Evolutionary conservation across 371 early-diverging fungal species (phyloP).

Genomic region (Rhizopus delemar): DNA sequence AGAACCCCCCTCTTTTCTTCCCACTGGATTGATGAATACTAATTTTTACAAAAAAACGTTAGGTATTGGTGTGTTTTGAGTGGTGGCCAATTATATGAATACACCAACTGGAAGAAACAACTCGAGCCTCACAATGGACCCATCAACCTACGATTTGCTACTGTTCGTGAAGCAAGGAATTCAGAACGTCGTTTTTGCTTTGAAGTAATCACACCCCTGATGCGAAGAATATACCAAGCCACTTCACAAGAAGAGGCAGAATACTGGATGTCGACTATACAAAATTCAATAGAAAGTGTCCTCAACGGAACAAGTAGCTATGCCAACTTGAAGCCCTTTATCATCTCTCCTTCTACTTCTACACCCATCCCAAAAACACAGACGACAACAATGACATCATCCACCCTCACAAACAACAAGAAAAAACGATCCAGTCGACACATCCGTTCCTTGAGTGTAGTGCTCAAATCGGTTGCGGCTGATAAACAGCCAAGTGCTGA

Average conservation of each 20-base stretch:
- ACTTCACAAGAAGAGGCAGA: conserved; percentile 69
- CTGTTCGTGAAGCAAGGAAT: conserved; percentile 73
- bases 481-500: neutral
- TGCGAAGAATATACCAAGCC: conserved; percentile 74
- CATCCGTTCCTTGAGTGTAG: conserved; percentile 21
- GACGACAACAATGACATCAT: neutral
- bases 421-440: neutral
- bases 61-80: conserved; percentile 76
- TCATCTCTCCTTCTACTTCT: neutral
- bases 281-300: conserved; percentile 68
- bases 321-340: conserved; percentile 10
- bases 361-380: neutral
- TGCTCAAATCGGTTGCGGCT: conserved; percentile 22
- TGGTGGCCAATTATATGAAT: conserved; percentile 72
- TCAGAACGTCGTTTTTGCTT: conserved; percentile 78
- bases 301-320: conserved; percentile 62
- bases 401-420: neutral
- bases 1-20: no score
- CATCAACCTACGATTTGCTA: conserved; percentile 70
- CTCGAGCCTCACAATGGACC: conserved; percentile 65
- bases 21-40: neutral
- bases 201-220: conserved; percentile 70
- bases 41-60: conserved; percentile 7
- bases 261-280: conserved; percentile 69
- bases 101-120: conserved; percentile 71